A percentile compares a stretch with the other conserved stretches of the same genome.
Evolutionary conservation across 257 asterid species (phyloP).

Genomic region (Capsicum rhomboideum): DNA sequence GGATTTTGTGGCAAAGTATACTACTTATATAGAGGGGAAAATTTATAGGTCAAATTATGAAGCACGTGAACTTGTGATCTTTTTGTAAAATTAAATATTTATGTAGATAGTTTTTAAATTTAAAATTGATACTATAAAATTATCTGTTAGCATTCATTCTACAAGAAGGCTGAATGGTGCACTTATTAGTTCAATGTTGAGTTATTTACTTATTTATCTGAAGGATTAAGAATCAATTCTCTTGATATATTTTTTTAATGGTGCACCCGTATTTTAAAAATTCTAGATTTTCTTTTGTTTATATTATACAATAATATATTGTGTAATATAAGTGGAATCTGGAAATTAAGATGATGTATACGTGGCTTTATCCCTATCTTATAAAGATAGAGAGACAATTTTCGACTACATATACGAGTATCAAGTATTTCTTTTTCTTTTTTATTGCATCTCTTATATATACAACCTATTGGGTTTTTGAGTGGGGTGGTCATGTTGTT

Average conservation of each 20-base stretch:
- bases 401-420: background rate
- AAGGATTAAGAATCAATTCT: background rate
- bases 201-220: background rate
- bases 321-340: background rate
- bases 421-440: background rate
- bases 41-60: too few relatives aligned
- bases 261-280: background rate
- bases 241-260: background rate
- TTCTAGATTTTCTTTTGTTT: background rate
- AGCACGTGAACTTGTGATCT: too few relatives aligned
- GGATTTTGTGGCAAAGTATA: slow-evolving; percentile 8
- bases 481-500: background rate
- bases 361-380: too few relatives aligned
- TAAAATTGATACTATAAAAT: background rate
- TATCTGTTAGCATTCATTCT: background rate
- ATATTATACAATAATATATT: background rate
- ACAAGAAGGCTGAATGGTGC: background rate
- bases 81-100: too few relatives aligned
- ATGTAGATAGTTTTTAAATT: too few relatives aligned
- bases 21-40: background rate
- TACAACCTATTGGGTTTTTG: background rate
- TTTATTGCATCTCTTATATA: background rate
- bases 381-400: too few relatives aligned
- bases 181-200: background rate
- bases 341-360: too few relatives aligned